phyloP scores from a whole-genome alignment of 2,329 filamentous ascomycete genomes.

The Huntiella omanensis region DNA sequence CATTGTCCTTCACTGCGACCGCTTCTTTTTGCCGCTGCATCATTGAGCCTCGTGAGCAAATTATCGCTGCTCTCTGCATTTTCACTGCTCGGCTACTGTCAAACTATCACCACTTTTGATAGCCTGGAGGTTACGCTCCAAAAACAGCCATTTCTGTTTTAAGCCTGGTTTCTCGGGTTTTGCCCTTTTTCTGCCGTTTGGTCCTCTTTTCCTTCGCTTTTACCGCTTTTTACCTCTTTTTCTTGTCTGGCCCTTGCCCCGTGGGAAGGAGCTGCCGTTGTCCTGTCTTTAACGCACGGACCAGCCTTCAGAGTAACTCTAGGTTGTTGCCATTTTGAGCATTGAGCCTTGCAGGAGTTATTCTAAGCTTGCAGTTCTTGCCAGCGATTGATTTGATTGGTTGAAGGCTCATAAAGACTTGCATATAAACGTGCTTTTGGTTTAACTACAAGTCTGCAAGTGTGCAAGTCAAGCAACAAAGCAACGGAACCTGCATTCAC shows the following conservation, averaged over 20 bases:
- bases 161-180: background rate
- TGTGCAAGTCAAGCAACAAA: too few species aligned
- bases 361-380: constrained; percentile 5
- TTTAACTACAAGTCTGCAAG: too few species aligned
- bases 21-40: background rate
- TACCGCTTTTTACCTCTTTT: background rate
- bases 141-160: background rate
- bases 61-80: background rate
- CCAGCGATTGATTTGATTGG: constrained; percentile 8
- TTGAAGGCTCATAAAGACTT: background rate
- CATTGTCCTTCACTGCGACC: background rate
- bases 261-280: constrained; percentile 11
- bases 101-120: constrained; percentile 1
- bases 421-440: too few species aligned
- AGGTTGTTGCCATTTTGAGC: constrained; percentile 10
- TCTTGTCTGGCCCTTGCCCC: constrained; percentile 1
- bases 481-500: too few species aligned
- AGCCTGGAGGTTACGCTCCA: constrained; percentile 1
- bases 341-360: constrained; percentile 10
- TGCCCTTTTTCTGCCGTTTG: background rate
- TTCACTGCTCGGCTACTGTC: background rate
- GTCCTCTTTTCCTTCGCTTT: background rate
- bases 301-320: constrained; percentile 7
- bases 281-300: constrained; percentile 6
- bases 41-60: background rate